Evolutionary conservation across 306 rosid genomes (phyloP), one percentile per base, ranked within the genome.

Genomic region (Boehmeria nivea): DNA sequence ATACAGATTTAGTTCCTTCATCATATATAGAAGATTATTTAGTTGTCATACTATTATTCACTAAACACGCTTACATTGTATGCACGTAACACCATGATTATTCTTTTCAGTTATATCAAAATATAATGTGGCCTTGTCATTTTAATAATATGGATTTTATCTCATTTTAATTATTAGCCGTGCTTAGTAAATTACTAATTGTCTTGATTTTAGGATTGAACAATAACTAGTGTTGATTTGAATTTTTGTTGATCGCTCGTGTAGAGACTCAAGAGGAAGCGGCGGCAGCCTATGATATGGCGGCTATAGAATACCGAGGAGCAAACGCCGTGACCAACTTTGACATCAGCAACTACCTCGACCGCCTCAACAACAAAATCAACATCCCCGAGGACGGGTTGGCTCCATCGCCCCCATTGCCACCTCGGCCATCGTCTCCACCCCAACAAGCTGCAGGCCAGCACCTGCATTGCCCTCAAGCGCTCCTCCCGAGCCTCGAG

Each of bases 261-360:
- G 59, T 52, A 90, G 99, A 85, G 57, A 91, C 96, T 40, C 95
- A 87, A 59, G 99, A 91, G 69, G 96, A 91, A 59, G 96, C 99
- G 13, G 99, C 99, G 2, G 80, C 71, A 22, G 99, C 99, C 9
- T 91, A 91, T 70, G 99, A 91, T 58, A 55, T 64, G 64, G 99
- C 99, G 20, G 96, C 96, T 5, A 87, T 91, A 57, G 82, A 87
- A 47, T 72, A 91, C 72, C 78, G 99, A 64, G 99, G 96, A 65
- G 18, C 76, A 1, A 87, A 87, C 76, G 99, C 99, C 14, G 96
- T 87, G 31, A 91, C 99, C 10, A 87, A 87, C 50, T 91, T 91
- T 38, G 96, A 87, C 46, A 84, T 77, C 44, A 78, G 72, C 73
- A 80, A 79, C 49, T 91, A 91, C 48, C 56, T 71, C 13, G 87